Evolutionary conservation across 2,329 filamentous ascomycete genomes (phyloP), one percentile per base, ranked within the genome.

Genomic region (Thielaviopsis punctulata): DNA sequence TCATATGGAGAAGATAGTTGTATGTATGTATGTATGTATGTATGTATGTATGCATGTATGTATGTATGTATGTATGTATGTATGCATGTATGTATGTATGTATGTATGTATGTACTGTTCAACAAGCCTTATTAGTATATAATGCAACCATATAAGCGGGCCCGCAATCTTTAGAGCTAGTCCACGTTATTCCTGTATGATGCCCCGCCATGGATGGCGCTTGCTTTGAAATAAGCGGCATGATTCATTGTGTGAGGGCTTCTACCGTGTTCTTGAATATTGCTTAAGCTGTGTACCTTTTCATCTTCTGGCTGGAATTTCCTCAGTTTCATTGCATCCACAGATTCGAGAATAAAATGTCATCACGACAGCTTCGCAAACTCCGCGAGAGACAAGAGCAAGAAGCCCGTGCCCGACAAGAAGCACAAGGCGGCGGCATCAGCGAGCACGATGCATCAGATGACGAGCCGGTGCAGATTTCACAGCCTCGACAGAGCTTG

Each of bases 351-450:
- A 45, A 12, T 57, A 62, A 24, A 39, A 76, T 76, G 73, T 75
- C 73, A 19, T 73, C 65, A 52, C 64, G 73, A 46, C 73, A 76
- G 57, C 61, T 76, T 44, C 70, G 72, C 45, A 75, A 72, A 62
- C 64, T 76, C 33, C 71, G 72, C 53, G 68, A 73, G 61, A 70
- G 73, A 62, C 66, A 68, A 47, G 70, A 74, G 59, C 62, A 71
- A 15, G 65, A 68, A 57, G 41, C 46, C 8, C 27, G 49, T 2
- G 27, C 25, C 1, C 55, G 49, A 3, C 50, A 57, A 7, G 56
- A 61, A 12, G 52, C 59, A 6, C 48, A 48, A 0, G 60, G 62
- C 4, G 61, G 57, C 4, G 57, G n/a, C n/a, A n/a, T 62, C 15
- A 62, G 61, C 48, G 65, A 67, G 15, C 63, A 63, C 1, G 59